These are phyloP conservation scores for Aspergillus sp. DNA, from an alignment of 2,329 filamentous ascomycete genomes.

Conservation along the genomic window DNA sequence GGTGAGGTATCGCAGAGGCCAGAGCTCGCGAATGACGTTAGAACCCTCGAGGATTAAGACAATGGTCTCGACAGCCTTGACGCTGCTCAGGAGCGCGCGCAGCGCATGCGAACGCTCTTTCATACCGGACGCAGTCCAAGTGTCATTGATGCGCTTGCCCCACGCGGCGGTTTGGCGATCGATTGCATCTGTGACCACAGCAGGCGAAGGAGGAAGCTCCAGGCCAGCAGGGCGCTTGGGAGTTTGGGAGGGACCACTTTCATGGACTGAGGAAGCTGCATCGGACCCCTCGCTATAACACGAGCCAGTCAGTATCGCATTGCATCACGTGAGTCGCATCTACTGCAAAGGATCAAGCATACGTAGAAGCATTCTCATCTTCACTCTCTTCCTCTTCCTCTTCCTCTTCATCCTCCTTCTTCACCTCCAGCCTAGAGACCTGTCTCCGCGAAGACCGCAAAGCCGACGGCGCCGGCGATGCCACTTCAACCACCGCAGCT, in stretches of 20 bases:
- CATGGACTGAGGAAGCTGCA: not conserved
- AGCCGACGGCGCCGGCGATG: conserved; percentile 14
- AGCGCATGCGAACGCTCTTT: conserved; percentile 50
- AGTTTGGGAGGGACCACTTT: too few relatives aligned
- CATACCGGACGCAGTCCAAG: conserved; percentile 29
- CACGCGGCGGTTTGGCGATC: conserved; percentile 51
- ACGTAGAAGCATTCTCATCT: not conserved
- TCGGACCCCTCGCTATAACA: not conserved
- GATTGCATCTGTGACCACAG: conserved; percentile 57
- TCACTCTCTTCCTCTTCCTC: not conserved
- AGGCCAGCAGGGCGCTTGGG: not conserved
- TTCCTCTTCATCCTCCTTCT: conserved; percentile 32
- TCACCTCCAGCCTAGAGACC: conserved; percentile 29
- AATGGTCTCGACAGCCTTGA: conserved; percentile 60
- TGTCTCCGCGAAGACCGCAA: conserved; percentile 29
- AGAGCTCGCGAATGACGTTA: conserved; percentile 60
- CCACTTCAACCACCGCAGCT: conserved; percentile 31
- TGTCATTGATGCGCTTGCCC: conserved; percentile 26
- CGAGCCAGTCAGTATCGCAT: not conserved
- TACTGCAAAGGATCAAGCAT: not conserved
- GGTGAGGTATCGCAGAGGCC: conserved; percentile 65
- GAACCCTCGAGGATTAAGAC: conserved; percentile 62
- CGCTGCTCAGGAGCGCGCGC: conserved; percentile 60
- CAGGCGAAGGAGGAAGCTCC: conserved; percentile 31
- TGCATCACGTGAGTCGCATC: too few relatives aligned